Evolutionary conservation across 164 flowering plant species (phyloP).

Genomic region (Houttuynia cordata): DNA sequence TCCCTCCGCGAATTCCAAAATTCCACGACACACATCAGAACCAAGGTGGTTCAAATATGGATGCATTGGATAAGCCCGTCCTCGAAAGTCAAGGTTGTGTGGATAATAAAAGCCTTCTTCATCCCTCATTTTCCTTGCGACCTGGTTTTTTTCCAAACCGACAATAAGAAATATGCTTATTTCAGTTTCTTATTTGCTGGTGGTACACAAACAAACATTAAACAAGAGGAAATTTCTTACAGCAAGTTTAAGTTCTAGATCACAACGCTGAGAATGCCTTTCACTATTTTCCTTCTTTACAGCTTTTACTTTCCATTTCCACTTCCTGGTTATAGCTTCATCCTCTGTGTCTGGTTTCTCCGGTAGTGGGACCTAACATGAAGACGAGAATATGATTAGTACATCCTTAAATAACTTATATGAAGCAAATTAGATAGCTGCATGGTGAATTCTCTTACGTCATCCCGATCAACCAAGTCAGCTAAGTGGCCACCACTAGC

Average conservation of each 20-base stretch:
- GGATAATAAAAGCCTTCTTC: conserved; percentile 93
- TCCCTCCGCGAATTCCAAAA: conserved; percentile 91
- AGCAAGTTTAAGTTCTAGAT: conserved; percentile 83
- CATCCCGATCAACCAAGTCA: conserved; percentile 70
- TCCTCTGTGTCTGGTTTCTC: conserved; percentile 80
- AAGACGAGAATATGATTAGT: neutral
- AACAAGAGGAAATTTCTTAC: conserved; percentile 34
- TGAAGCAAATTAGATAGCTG: neutral
- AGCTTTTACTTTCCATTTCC: conserved; percentile 77
- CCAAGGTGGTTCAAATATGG: conserved; percentile 96
- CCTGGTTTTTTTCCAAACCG: conserved; percentile 31
- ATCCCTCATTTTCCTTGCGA: conserved; percentile 86
- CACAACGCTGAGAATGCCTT: conserved; percentile 86
- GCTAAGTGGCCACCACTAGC: conserved; percentile 81
- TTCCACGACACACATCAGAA: conserved; percentile 93
- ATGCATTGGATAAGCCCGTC: conserved; percentile 99
- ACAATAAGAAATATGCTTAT: conserved; percentile 4
- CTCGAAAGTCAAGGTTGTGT: conserved; percentile 95
- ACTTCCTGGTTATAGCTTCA: conserved; percentile 46
- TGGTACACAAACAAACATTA: neutral
- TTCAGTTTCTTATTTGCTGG: neutral
- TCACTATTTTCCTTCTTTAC: conserved; percentile 78
- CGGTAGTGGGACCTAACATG: conserved; percentile 56
- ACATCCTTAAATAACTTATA: neutral
- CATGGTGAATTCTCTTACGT: conserved; percentile 38